Conservation (phyloP, 306 rosid genomes). For the Oemleria cerasiformis region DNA sequence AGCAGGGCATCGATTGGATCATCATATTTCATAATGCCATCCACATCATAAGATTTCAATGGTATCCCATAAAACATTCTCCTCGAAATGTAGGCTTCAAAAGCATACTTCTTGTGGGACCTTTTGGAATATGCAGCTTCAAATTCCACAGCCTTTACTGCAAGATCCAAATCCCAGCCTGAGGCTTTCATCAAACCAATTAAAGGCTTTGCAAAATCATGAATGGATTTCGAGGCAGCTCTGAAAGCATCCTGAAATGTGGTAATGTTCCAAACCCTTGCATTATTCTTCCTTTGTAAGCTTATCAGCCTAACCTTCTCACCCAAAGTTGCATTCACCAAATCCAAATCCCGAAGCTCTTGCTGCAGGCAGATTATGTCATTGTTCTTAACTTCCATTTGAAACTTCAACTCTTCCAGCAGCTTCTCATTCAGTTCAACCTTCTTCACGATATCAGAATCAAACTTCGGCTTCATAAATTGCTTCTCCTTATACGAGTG, state of each 20-base stretch:
- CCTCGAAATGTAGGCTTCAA: constrained; percentile 71
- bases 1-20: constrained; percentile 61
- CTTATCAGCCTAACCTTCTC: constrained; percentile 44
- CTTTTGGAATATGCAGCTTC: constrained; percentile 57
- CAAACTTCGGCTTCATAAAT: constrained; percentile 22
- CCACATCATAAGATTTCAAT: constrained; percentile 32
- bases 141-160: constrained; percentile 46
- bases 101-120: constrained; percentile 74
- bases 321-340: constrained; percentile 30
- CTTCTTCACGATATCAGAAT: constrained; percentile 36
- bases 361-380: constrained; percentile 39
- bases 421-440: constrained; percentile 42
- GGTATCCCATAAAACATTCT: constrained; percentile 58
- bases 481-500: constrained; percentile 44
- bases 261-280: constrained; percentile 31
- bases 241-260: constrained; percentile 44
- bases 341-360: constrained; percentile 43
- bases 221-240: constrained; percentile 61
- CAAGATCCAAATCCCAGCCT: constrained; percentile 79
- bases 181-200: constrained; percentile 77
- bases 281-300: constrained; percentile 39
- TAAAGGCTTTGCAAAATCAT: constrained; percentile 79
- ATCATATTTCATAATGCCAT: constrained; percentile 48
- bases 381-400: constrained; percentile 40
- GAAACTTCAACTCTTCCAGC: constrained; percentile 52